Percentiles rank a stretch among this genome's conserved stretches.
These are phyloP conservation scores for Mortierella sp. DNA, from an alignment of 371 early-diverging fungal species.

Conservation along the genomic window DNA sequence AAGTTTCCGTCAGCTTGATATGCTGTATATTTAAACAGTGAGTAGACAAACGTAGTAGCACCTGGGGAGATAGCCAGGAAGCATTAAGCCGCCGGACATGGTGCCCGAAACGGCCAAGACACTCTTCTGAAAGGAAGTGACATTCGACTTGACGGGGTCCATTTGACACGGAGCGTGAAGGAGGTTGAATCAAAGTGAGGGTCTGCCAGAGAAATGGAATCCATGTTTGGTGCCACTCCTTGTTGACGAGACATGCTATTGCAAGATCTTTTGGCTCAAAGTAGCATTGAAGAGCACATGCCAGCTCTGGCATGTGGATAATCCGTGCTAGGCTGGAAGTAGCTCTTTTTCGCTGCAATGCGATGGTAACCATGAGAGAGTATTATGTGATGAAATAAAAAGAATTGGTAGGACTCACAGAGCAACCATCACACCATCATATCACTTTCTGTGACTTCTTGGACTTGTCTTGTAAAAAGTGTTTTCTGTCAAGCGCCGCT, in stretches of 20 bases:
- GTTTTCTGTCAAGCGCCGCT: background rate
- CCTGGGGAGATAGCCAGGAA: slow-evolving; percentile 12
- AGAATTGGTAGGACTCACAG: too few relatives aligned
- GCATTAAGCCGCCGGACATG: slow-evolving; percentile 17
- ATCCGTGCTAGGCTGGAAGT: background rate
- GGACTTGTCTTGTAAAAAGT: background rate
- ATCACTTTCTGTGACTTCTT: too few relatives aligned
- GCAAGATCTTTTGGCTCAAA: slow-evolving; percentile 20
- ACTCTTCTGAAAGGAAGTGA: slow-evolving; percentile 9
- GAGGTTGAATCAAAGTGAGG: slow-evolving; percentile 11
- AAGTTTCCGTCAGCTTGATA: slow-evolving; percentile 15
- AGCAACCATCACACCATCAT: too few relatives aligned
- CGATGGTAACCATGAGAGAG: background rate
- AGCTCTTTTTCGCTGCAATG: background rate
- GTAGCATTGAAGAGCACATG: slow-evolving; percentile 14
- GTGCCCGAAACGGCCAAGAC: slow-evolving; percentile 16
- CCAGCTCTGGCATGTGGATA: slow-evolving; percentile 26
- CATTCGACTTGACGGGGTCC: background rate
- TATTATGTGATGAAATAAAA: background rate
- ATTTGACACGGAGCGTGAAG: background rate
- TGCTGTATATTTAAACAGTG: slow-evolving; percentile 27
- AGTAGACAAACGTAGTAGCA: slow-evolving; percentile 12
- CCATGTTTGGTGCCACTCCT: slow-evolving; percentile 23
- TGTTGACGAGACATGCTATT: slow-evolving; percentile 15
- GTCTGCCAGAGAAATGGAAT: slow-evolving; percentile 27